Evolutionary conservation across 1,284 basidiomycete genomes (phyloP).

Genomic region (Apiotrichum domesticum): DNA sequence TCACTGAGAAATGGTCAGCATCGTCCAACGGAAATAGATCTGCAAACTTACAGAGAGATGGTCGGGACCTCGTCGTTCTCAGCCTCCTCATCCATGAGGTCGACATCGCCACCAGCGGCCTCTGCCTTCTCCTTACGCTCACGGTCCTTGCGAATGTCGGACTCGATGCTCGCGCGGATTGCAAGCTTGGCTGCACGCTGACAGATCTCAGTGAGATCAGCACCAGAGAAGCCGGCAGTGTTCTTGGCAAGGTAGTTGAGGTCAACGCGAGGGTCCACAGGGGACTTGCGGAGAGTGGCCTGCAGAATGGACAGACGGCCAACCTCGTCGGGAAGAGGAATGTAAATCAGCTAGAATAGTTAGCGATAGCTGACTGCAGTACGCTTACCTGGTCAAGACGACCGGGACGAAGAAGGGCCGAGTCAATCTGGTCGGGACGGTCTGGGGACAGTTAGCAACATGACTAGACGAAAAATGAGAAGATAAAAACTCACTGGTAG

Average conservation of each 20-base stretch:
- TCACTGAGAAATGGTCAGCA: slow-evolving; percentile 50
- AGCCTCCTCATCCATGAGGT: slow-evolving; percentile 49
- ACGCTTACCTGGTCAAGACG: slow-evolving; percentile 66
- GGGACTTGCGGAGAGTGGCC: slow-evolving; percentile 88
- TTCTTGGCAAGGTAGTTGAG: slow-evolving; percentile 82
- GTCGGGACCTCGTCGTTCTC: slow-evolving; percentile 92
- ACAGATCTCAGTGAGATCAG: slow-evolving; percentile 97
- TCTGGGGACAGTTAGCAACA: slow-evolving; percentile 44
- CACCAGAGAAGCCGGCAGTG: slow-evolving; percentile 98
- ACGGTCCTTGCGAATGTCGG: slow-evolving; percentile 73
- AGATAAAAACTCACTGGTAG: slow-evolving; percentile 57
- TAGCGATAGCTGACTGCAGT: slow-evolving; percentile 36
- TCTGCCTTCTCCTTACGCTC: slow-evolving; percentile 80
- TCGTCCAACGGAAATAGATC: not conserved
- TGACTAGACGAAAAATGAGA: not conserved
- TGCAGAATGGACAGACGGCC: slow-evolving; percentile 87
- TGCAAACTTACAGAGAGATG: slow-evolving; percentile 63
- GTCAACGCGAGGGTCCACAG: slow-evolving; percentile 78
- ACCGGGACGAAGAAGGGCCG: slow-evolving; percentile 93
- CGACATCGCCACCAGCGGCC: slow-evolving; percentile 64
- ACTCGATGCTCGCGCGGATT: slow-evolving; percentile 85
- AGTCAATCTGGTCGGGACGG: slow-evolving; percentile 97
- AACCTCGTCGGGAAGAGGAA: slow-evolving; percentile 86
- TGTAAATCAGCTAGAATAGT: slow-evolving; percentile 71
- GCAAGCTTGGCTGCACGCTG: slow-evolving; percentile 90